These are phyloP conservation scores for Cyclotella cryptica DNA, from an alignment of 108 stramenopile genomes.

Conservation along the genomic window DNA sequence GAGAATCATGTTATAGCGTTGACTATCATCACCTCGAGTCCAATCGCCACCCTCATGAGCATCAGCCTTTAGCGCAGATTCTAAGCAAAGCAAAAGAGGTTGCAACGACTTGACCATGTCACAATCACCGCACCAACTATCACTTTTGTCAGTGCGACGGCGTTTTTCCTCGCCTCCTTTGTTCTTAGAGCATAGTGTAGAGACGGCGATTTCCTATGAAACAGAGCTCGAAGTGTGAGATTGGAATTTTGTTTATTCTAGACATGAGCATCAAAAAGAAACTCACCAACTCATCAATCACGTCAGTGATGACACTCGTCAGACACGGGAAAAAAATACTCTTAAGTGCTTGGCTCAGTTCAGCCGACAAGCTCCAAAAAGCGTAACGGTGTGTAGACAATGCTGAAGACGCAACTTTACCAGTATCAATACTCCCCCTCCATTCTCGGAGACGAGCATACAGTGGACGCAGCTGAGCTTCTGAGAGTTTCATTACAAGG, in stretches of 20 bases:
- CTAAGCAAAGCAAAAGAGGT: constrained; percentile 74
- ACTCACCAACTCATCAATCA: constrained; percentile 76
- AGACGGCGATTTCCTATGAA: constrained; percentile 52
- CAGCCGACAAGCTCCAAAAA: constrained; percentile 82
- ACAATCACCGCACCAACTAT: constrained; percentile 14
- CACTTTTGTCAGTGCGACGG: constrained; percentile 38
- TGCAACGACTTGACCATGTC: constrained; percentile 51
- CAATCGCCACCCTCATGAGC: constrained; percentile 87
- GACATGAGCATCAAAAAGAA: not conserved
- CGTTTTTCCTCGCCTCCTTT: constrained; percentile 41
- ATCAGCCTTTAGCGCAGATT: constrained; percentile 79
- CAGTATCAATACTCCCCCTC: constrained; percentile 62
- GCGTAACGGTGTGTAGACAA: constrained; percentile 47
- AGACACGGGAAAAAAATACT: constrained; percentile 87
- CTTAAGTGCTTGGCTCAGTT: constrained; percentile 63
- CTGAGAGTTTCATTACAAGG: constrained; percentile 85
- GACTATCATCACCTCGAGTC: constrained; percentile 81
- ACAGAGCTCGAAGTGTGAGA: not conserved
- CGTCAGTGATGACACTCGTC: constrained; percentile 71
- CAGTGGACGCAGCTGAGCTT: constrained; percentile 83
- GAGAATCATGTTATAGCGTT: constrained; percentile 72
- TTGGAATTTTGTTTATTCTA: not conserved
- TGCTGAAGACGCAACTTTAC: constrained; percentile 18
- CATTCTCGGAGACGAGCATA: constrained; percentile 78
- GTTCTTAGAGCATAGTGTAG: constrained; percentile 43